Evolutionary conservation across 306 rosid species (phyloP), one percentile per base, ranked within the genome.

Genomic region (Ziziphus jujuba): DNA sequence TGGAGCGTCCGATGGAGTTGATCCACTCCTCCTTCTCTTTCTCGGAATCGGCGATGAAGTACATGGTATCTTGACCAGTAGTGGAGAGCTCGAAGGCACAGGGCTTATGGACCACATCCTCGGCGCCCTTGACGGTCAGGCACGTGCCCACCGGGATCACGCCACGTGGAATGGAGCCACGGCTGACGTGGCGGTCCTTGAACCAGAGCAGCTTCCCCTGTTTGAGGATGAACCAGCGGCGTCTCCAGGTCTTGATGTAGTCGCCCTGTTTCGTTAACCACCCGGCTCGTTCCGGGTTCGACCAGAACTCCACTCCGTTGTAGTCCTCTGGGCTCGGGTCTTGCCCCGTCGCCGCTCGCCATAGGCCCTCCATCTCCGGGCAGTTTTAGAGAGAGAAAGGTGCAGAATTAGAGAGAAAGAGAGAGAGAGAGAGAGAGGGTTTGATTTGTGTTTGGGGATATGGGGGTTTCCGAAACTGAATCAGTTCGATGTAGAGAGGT

Each of bases 291-390:
- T 87, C 92, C 4, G 92, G 92, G 66, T 72, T 80, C 53, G 84
- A 74, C 92, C 92, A 87, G 82, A 72, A 87, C 5, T 84, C 84
- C 75, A 87, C 62, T 5, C 85, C 92, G 0, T 56, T 28, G 86
- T 84, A 87, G 70, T 87, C 92, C 1, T 82, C 89, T 0, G 92
- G 85, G 20, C 76, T 75, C 12, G 92, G 89, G 72, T 84, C 89
- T 72, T 84, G 92, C 47, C 89, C 92, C 24, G 92, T 87, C 65
- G 83, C 92, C 4, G 84, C 83, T 72, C 92, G 81, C 92, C 92
- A 87, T 7, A 87, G 82, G 19, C 80, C 79, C 77, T 84, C 92
- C 92, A 87, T 84, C 49, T 61, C 35, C 47, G 56, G 33, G 44
- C 48, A 25, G 54, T 45, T 43, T 19, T 10, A 48, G 56, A 45